These are phyloP conservation scores for Rhodotorula kratochvilovae DNA, from an alignment of 768 basidiomycete species.

Conservation along the genomic window DNA sequence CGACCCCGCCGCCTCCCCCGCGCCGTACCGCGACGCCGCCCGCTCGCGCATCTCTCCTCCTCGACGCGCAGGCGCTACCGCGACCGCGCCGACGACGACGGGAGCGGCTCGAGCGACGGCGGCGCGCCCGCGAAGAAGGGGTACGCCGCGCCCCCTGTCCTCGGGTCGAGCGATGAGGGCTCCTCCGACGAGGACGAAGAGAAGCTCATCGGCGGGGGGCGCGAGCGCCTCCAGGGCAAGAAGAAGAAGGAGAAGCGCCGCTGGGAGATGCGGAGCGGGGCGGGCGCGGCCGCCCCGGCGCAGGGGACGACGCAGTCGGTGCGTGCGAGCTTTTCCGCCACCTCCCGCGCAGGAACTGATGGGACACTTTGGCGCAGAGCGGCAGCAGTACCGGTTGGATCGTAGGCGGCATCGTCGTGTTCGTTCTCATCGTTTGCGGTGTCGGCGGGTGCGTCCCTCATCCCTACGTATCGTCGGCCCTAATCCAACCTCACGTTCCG, in stretches of 20 bases:
- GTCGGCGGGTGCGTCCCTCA: neutral
- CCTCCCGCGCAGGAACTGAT: no score
- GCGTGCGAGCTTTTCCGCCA: no score
- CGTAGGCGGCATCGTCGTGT: neutral
- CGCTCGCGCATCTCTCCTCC: neutral
- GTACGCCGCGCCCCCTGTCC: neutral
- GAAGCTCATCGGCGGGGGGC: constrained; percentile 16
- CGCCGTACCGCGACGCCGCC: neutral
- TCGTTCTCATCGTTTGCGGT: neutral
- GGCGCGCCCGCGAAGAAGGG: neutral
- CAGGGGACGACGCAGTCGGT: neutral
- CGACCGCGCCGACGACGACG: neutral
- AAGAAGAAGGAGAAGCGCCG: neutral
- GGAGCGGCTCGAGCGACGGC: neutral
- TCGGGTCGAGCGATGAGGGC: constrained; percentile 8
- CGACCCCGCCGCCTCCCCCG: neutral
- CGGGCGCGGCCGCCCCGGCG: neutral
- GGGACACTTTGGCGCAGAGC: no score
- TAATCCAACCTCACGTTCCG: neutral
- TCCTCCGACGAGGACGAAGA: constrained; percentile 28
- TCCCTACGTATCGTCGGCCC: neutral
- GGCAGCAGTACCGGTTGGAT: neutral
- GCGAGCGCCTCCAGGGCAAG: neutral
- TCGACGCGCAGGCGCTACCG: constrained; percentile 6
- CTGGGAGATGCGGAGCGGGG: constrained; percentile 3